Percentiles rank a stretch among this genome's conserved stretches.
phyloP scores from a whole-genome alignment of 73 alveolate genomes.

The Tetrahymena borealis region DNA sequence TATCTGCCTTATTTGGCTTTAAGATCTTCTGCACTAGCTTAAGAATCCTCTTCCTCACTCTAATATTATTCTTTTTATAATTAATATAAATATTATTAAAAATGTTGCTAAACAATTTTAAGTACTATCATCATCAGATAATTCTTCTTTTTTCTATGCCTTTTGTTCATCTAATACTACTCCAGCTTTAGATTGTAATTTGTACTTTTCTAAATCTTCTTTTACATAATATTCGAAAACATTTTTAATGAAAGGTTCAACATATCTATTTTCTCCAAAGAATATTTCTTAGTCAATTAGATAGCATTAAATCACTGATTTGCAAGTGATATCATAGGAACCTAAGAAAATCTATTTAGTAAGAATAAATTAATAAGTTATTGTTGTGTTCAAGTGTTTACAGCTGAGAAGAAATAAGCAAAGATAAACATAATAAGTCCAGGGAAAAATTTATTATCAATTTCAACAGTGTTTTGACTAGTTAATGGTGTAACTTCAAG shows the following conservation, averaged over 20 bases:
- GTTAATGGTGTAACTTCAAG: conserved; percentile 7
- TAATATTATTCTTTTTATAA: background rate
- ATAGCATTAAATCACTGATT: conserved; percentile 26
- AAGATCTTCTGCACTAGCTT: too few species aligned
- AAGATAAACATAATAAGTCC: conserved; percentile 9
- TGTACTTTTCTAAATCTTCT: conserved; percentile 21
- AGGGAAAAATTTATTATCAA: conserved; percentile 24
- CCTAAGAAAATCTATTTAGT: conserved; percentile 1
- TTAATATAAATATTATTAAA: too few species aligned
- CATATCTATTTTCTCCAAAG: conserved; percentile 42
- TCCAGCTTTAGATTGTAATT: conserved; percentile 16
- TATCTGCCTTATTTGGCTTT: background rate
- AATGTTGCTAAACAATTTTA: too few species aligned
- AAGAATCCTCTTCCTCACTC: background rate
- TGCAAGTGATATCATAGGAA: conserved; percentile 41
- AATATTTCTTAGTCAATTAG: conserved; percentile 31
- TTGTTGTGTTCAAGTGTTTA: background rate
- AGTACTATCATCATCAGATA: background rate
- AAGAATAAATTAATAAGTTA: background rate
- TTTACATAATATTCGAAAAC: conserved; percentile 25
- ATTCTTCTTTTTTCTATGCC: conserved; percentile 3
- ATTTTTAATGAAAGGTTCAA: conserved; percentile 27
- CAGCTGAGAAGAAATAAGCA: conserved; percentile 27
- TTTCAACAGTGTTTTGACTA: conserved; percentile 3
- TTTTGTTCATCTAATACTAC: conserved; percentile 15